Evolutionary conservation across 139 green algal genomes (phyloP), one percentile per base, ranked within the genome.

Genomic region (Chlamydomonas eustigma): DNA sequence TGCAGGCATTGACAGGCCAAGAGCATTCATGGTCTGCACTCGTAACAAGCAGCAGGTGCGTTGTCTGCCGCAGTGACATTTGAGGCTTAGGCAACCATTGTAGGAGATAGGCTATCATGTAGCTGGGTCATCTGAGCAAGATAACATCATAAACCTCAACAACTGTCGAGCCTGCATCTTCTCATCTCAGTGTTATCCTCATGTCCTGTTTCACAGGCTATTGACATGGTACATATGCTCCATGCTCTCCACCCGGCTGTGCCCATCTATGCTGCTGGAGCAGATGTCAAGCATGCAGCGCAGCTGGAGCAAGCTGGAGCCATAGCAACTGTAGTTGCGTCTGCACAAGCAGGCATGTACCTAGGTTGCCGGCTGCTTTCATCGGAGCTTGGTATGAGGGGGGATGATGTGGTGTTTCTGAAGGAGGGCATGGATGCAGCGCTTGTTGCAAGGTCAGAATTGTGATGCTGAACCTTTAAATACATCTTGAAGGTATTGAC

Each of bases 221-320:
- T 96, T 30, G 32, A 81, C 2, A 85, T 90, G 0, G 91, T 97
- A n/a, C 75, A 85, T 51, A 71, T 68, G 2, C 71, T 96, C 52
- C 77, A 84, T 0, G 50, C 80, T 0, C 71, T 76, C 1, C 97
- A 84, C 74, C 87, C 84, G 0, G 77, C 82, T 2, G 90, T 97
- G 64, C 90, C 90, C 34, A 91, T 98, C 39, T 97, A 90, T 32
- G 92, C 85, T 2, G 73, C 86, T 5, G 93, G 92, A 25, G 65
- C 89, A 0, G 90, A 97, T 81, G 73, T 93, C 34, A 69, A 74
- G 77, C 81, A 69, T 18, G 81, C 37, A 8, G 50, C 37, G 34
- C 65, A 94, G 78, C 86, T 97, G 66, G 81, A 88, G 76, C 76
- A 80, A n/a, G 93, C 93, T n/a, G 93, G 93, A 35, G 93, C 89